Evolutionary conservation across 306 rosid genomes (phyloP).

Genomic region (Oxytropis ochrocephala): DNA sequence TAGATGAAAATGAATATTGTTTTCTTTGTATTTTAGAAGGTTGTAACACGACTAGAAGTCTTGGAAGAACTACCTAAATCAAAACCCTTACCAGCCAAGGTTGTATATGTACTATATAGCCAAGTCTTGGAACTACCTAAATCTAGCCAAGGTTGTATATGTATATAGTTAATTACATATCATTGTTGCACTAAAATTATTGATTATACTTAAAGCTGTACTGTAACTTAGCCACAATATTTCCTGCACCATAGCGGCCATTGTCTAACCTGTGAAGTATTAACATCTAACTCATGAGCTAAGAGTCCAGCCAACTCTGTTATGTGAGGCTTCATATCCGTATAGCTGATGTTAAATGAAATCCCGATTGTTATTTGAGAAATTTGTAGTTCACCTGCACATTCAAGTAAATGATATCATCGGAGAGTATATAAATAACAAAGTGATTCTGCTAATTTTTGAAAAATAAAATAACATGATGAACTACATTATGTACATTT

Average conservation of each 20-base stretch:
- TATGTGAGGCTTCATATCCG: slow-evolving; percentile 60
- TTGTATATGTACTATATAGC: too few species aligned
- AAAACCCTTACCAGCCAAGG: neutral
- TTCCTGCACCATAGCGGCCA: neutral
- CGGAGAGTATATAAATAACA: slow-evolving; percentile 7
- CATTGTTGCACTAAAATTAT: neutral
- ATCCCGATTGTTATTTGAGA: slow-evolving; percentile 55
- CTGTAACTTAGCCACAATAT: neutral
- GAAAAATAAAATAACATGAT: neutral
- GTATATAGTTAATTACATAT: neutral
- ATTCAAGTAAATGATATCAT: slow-evolving; percentile 19
- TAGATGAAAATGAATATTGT: neutral
- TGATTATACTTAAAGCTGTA: neutral
- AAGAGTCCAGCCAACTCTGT: slow-evolving; percentile 53
- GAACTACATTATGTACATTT: neutral
- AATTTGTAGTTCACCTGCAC: slow-evolving; percentile 62
- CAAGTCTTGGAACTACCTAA: too few species aligned
- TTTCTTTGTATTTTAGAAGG: neutral
- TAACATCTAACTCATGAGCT: slow-evolving; percentile 63
- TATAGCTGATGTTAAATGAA: slow-evolving; percentile 62
- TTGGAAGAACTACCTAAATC: slow-evolving; percentile 10
- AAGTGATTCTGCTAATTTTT: neutral
- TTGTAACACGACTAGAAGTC: slow-evolving; percentile 4
- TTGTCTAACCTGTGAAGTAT: slow-evolving; percentile 70
- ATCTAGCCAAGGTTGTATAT: neutral